Evolutionary conservation across 2,329 filamentous ascomycete species (phyloP).

Genomic region (Exophiala phaeomuriformis): DNA sequence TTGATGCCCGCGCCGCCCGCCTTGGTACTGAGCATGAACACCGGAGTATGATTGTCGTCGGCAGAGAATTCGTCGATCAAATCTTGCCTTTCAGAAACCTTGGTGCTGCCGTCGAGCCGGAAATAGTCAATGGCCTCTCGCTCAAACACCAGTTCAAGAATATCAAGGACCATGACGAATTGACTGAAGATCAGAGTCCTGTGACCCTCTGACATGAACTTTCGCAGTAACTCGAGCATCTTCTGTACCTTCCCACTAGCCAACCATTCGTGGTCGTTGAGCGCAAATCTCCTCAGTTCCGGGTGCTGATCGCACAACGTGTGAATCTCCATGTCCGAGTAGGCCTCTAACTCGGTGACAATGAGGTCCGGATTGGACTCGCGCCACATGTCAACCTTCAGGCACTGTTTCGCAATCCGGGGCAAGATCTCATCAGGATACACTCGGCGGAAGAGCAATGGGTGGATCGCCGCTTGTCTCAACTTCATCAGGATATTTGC

Average conservation of each 20-base stretch:
- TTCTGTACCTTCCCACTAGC: slow-evolving; percentile 78
- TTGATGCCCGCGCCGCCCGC: slow-evolving; percentile 97
- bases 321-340: slow-evolving; percentile 57
- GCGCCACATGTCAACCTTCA: slow-evolving; percentile 57
- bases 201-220: slow-evolving; percentile 73
- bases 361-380: slow-evolving; percentile 47
- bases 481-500: slow-evolving; percentile 78
- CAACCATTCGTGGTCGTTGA: slow-evolving; percentile 59
- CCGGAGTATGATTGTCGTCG: slow-evolving; percentile 65
- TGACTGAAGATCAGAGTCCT: slow-evolving; percentile 87
- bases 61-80: slow-evolving; percentile 79
- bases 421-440: slow-evolving; percentile 68
- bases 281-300: slow-evolving; percentile 49
- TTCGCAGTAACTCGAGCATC: slow-evolving; percentile 64
- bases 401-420: slow-evolving; percentile 69
- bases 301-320: slow-evolving; percentile 49
- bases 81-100: slow-evolving; percentile 73
- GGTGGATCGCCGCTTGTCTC: slow-evolving; percentile 86
- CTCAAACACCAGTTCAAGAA: slow-evolving; percentile 74
- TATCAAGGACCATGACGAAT: slow-evolving; percentile 85
- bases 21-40: slow-evolving; percentile 88
- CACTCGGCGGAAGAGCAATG: slow-evolving; percentile 73
- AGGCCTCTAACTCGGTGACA: slow-evolving; percentile 47
- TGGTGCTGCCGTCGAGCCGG: slow-evolving; percentile 77
- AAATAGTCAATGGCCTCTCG: slow-evolving; percentile 67